These are phyloP conservation scores for Kurtzmaniella quercitrusa DNA, from an alignment of 1,139 yeast species.

Conservation along the genomic window DNA sequence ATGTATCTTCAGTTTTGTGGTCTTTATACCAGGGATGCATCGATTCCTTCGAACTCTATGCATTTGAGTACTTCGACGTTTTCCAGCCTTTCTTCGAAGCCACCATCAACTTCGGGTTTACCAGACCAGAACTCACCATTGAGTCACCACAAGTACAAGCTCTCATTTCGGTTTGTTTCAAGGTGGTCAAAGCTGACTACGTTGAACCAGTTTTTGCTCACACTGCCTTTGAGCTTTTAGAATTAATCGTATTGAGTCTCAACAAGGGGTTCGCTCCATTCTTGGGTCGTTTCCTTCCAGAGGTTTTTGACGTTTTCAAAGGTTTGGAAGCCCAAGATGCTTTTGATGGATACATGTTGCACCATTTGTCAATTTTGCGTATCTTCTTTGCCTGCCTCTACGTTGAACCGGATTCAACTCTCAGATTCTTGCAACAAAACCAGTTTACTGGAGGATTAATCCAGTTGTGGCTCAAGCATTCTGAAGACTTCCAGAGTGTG, in stretches of 20 bases:
- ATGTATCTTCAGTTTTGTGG: conserved; percentile 47
- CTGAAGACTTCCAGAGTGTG: conserved; percentile 48
- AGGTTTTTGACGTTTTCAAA: conserved; percentile 32
- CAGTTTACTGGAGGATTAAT: conserved; percentile 34
- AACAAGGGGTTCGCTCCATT: conserved; percentile 28
- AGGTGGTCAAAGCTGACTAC: conserved; percentile 28
- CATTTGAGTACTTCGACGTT: conserved; percentile 47
- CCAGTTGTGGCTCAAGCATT: conserved; percentile 47
- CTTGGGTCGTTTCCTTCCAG: conserved; percentile 33
- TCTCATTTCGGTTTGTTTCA: conserved; percentile 35
- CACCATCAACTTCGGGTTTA: conserved; percentile 45
- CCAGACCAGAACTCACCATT: conserved; percentile 26
- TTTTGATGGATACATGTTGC: conserved; percentile 47
- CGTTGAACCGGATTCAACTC: conserved; percentile 36
- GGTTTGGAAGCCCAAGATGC: conserved; percentile 35
- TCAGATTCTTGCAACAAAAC: conserved; percentile 35
- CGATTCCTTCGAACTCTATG: conserved; percentile 50
- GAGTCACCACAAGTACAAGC: conserved; percentile 38
- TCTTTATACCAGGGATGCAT: conserved; percentile 37
- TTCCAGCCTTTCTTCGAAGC: conserved; percentile 49
- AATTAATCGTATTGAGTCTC: conserved; percentile 36
- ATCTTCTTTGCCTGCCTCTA: conserved; percentile 39
- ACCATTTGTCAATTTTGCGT: conserved; percentile 41
- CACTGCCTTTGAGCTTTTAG: conserved; percentile 38
- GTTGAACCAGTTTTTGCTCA: conserved; percentile 43